These are phyloP conservation scores for Phytopythium litorale DNA, from an alignment of 352 stramenopile genomes.

Conservation along the genomic window DNA sequence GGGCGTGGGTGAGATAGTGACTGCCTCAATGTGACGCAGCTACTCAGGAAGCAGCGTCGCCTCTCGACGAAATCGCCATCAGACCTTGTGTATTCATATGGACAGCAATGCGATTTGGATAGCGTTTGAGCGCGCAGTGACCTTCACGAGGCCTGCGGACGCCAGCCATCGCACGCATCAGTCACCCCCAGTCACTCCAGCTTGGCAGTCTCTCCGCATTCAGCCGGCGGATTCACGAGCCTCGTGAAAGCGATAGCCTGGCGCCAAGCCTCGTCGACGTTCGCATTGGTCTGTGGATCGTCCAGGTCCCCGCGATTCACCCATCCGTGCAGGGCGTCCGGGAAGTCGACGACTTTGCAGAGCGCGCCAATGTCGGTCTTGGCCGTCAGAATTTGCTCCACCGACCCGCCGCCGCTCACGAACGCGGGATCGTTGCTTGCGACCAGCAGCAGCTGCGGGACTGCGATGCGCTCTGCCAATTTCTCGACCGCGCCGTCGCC, in stretches of 20 bases:
- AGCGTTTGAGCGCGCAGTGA: no score
- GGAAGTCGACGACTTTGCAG: slow-evolving; percentile 25
- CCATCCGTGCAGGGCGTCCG: slow-evolving; percentile 36
- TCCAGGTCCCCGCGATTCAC: slow-evolving; percentile 35
- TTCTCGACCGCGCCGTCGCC: slow-evolving; percentile 14
- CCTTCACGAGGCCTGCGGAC: no score
- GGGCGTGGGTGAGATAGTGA: no score
- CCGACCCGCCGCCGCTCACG: slow-evolving; percentile 7
- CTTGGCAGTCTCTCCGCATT: no score
- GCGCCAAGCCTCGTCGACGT: slow-evolving; percentile 34
- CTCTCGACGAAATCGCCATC: no score
- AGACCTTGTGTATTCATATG: no score
- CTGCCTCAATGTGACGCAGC: no score
- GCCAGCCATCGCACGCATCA: no score
- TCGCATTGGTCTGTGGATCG: slow-evolving; percentile 13
- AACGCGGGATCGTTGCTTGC: slow-evolving; percentile 21
- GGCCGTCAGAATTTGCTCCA: slow-evolving; percentile 11
- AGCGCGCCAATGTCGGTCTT: neutral
- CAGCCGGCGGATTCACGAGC: neutral
- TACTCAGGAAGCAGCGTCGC: no score
- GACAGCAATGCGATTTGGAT: no score
- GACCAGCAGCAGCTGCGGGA: slow-evolving; percentile 14
- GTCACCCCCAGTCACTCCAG: no score
- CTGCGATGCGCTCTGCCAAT: slow-evolving; percentile 8
- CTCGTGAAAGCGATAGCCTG: slow-evolving; percentile 27